Evolutionary conservation across 306 rosid species (phyloP).

Genomic region (Vigna nakashimae): DNA sequence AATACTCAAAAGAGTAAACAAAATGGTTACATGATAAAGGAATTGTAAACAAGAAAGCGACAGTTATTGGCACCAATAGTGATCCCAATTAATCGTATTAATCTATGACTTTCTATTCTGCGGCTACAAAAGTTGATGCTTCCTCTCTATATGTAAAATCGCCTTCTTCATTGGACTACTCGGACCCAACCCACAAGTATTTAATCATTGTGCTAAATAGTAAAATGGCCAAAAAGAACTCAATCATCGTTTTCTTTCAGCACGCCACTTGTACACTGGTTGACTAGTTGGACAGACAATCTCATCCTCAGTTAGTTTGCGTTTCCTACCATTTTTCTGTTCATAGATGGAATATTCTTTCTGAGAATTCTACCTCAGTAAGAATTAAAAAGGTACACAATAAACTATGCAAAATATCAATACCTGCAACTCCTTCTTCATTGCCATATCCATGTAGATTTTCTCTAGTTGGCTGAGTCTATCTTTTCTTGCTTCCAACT

Average conservation of each 20-base stretch:
- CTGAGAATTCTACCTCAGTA: conserved; percentile 24
- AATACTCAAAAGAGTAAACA: not conserved
- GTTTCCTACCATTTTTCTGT: conserved; percentile 73
- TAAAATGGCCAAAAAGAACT: not conserved
- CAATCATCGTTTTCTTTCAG: conserved; percentile 73
- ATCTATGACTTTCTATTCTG: not conserved
- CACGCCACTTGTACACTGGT: conserved; percentile 80
- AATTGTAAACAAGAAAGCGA: conserved; percentile 8
- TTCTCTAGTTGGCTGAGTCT: conserved; percentile 72
- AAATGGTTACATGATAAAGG: conserved; percentile 15
- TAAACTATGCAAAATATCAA: conserved; percentile 28
- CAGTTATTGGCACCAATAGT: not conserved
- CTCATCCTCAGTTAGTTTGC: conserved; percentile 82
- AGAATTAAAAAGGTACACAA: not conserved
- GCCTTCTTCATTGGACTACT: not conserved
- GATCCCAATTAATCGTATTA: not conserved
- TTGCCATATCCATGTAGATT: conserved; percentile 71
- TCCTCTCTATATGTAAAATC: not conserved
- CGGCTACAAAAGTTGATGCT: not conserved
- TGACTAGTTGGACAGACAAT: conserved; percentile 60
- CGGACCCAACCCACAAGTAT: conserved; percentile 14
- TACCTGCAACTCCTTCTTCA: conserved; percentile 85
- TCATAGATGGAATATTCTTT: conserved; percentile 14
- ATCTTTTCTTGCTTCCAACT: conserved; percentile 70
- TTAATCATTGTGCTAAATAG: conserved; percentile 13